Evolutionary conservation across 805 yeast species (phyloP), one percentile per base, ranked within the genome.

Genomic region (Pichia phayaonensis): DNA sequence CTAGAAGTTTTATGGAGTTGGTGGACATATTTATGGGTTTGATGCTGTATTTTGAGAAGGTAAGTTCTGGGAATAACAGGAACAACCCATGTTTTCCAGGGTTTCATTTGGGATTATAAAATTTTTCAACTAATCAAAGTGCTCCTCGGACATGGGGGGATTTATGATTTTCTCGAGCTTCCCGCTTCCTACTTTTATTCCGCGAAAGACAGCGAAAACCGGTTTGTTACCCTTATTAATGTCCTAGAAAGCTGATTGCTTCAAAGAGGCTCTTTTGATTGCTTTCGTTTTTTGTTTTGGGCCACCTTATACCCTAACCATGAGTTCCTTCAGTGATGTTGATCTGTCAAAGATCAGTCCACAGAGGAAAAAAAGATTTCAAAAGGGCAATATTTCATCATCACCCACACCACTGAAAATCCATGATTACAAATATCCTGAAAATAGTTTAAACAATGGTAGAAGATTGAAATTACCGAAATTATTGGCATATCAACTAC

Each of bases 1-100:
- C 85, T 48, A 83, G 68, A 47, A 83, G 69, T 59, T 82, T 83
- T 66, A 83, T 83, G 36, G 85, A 79, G 63, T 83, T 83, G 42
- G 87, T 79, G 16, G 90, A 82, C 90, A 85, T 84, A 45, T n/a
- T 29, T 1, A 8, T 40, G 13, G 13, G 22, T 5, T 24, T 45
- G 42, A n/a, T 26, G 22, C 31, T 34, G 38, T 34, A 20, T 8
- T 31, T 34, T 34, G 38, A 34, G 38, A 34, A 34, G 18, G 11
- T 34, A 34, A 34, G 18, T n/a, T 34, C 38, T 34, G 38, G 38
- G 38, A 34, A 16, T 34, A n/a, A 34, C 20, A 29, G 10, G 12
- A 29, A 29, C 38, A 34, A n/a, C 18, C 18, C 8, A n/a, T 34
- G 18, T 6, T 31, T 8, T 4, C 4, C 4, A 34, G 38, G 18